These are phyloP conservation scores for Neurospora sp. DNA, from an alignment of 495 filamentous ascomycete genomes.

Conservation along the genomic window DNA sequence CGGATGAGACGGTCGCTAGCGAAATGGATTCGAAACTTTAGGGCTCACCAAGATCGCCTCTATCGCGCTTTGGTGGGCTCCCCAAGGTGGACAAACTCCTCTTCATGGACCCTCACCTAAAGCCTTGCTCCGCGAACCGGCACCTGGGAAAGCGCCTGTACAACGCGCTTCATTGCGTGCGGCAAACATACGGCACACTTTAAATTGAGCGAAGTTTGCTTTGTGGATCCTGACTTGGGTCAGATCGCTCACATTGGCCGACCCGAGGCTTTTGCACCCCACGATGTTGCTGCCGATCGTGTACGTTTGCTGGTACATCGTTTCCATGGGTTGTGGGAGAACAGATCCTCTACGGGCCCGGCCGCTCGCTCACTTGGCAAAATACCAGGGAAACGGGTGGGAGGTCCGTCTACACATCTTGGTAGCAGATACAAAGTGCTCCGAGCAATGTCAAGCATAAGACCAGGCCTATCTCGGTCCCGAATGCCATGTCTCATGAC, in stretches of 20 bases:
- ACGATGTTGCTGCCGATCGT: slow-evolving; percentile 30
- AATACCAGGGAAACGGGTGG: slow-evolving; percentile 10
- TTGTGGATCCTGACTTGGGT: slow-evolving; percentile 17
- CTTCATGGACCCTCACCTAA: slow-evolving; percentile 13
- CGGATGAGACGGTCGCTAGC: not conserved
- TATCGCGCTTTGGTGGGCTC: slow-evolving; percentile 14
- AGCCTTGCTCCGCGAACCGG: slow-evolving; percentile 7
- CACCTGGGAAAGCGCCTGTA: slow-evolving; percentile 13
- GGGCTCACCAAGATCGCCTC: slow-evolving; percentile 18
- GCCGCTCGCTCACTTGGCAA: slow-evolving; percentile 9
- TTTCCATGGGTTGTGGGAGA: slow-evolving; percentile 10
- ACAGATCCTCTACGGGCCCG: slow-evolving; percentile 10
- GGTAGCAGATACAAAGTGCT: not conserved
- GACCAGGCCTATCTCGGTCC: not conserved
- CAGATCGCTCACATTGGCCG: slow-evolving; percentile 25
- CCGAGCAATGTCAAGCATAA: not conserved
- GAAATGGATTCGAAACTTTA: slow-evolving; percentile 2
- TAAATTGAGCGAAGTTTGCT: slow-evolving; percentile 22
- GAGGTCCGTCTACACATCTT: slow-evolving; percentile 7
- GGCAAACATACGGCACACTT: slow-evolving; percentile 17
- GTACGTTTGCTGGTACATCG: slow-evolving; percentile 17
- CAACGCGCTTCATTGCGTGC: slow-evolving; percentile 15
- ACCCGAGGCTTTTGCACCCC: slow-evolving; percentile 18
- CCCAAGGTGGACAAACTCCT: slow-evolving; percentile 14
- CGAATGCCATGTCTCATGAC: slow-evolving; percentile 13